Base-by-base conservation (phyloP, 179 eudicot genomes). In the Drosera spatulata region DNA sequence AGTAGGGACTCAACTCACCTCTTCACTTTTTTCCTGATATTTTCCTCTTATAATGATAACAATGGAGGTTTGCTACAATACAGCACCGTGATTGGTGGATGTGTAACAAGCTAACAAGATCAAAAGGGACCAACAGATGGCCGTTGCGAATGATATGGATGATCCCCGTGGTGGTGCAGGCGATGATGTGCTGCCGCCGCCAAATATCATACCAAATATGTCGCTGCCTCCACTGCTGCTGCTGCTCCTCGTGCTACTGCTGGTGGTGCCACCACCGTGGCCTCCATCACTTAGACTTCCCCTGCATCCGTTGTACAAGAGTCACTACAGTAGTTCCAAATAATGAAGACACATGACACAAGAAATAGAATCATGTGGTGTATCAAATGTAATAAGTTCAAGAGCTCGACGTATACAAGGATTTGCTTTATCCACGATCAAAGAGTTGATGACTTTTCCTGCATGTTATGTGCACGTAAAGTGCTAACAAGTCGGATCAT, bases 171-270 rank as follows among this genome's bases (percentile, higher is more conserved):
- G 50, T 1, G 40, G 58, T 5, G 48, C 48, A 45, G 39, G 40
- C 38, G 58, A 41, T 12, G 66, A 63, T 42, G 57, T n/a, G n/a
- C n/a, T n/a, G n/a, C n/a, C 68, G 59, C 73, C 60, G 50, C 66
- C 77, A 43, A 75, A 80, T 61, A 72, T 65, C 80, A 74, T 69
- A 41, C 77, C 84, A 50, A 71, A 78, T 50, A 10, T 66, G 58
- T 69, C 74, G 4, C 62, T 70, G 41, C 53, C 73, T 33, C 58
- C 54, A 14, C 58, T 52, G 2, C 54, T 62, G 39, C 59, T 54
- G 13, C 61, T 56, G 63, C 69, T 47, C 13, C 70, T 45, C 40
- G 7, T 37, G 48, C 61, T 66, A 42, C 59, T 66, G 11, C 11
- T 59, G 55, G 39, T 66, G 41, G 79, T 39, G 53, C 73, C 80